Evolutionary conservation across 225 moss, liverwort and hornwort genomes (phyloP).

Genomic region (Pseudisothecium myosuroides): DNA sequence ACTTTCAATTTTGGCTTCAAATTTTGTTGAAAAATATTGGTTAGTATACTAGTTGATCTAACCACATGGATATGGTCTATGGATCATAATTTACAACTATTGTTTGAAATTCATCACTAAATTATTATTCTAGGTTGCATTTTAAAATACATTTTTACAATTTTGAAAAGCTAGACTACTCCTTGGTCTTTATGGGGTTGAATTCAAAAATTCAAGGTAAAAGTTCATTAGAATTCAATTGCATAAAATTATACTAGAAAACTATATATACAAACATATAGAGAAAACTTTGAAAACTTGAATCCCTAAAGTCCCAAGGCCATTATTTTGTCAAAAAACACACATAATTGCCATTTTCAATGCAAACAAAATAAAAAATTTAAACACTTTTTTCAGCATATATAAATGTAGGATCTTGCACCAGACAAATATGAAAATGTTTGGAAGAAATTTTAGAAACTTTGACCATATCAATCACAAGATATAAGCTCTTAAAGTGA

Average conservation of each 20-base stretch:
- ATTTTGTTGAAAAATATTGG: neutral
- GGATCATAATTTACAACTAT: neutral
- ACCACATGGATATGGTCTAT: no score
- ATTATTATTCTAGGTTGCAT: neutral
- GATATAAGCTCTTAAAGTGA: neutral
- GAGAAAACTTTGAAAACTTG: neutral
- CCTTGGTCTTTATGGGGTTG: rapidly evolving
- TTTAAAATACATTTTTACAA: neutral
- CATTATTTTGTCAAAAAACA: no score
- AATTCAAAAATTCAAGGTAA: neutral
- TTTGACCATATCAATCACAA: rapidly evolving
- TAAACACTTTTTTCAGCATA: no score
- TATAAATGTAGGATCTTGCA: neutral
- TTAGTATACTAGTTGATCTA: neutral
- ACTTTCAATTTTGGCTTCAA: neutral
- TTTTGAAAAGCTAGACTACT: neutral
- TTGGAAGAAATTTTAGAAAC: neutral
- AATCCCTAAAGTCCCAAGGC: rapidly evolving
- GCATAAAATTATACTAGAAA: neutral
- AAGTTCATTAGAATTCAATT: neutral
- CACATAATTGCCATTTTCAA: no score
- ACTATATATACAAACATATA: neutral
- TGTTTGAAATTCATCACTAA: neutral
- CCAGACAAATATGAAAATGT: neutral
- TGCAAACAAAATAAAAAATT: no score